A percentile compares a stretch with the other conserved stretches of the same genome.
Conservation (phyloP, 1,284 basidiomycete genomes). For the Apiotrichum siamense region DNA sequence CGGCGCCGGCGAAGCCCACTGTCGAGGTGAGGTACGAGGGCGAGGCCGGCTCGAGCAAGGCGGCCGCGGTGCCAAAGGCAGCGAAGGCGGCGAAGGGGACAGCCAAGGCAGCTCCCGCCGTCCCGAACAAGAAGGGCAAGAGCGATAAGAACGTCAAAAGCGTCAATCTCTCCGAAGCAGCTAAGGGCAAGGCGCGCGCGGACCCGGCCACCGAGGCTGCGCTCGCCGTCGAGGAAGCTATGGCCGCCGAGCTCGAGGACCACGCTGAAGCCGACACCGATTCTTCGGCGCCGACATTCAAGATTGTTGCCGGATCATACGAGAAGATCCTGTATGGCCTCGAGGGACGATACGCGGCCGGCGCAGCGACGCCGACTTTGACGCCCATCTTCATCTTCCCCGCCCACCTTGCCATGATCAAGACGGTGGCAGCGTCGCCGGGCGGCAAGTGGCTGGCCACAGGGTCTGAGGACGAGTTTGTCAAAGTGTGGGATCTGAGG, state of each 20-base stretch:
- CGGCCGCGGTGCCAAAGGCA: slow-evolving; percentile 11
- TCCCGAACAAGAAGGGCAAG: slow-evolving; percentile 20
- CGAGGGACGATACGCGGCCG: slow-evolving; percentile 54
- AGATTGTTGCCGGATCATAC: slow-evolving; percentile 84
- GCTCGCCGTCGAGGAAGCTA: background rate
- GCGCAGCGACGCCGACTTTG: slow-evolving; percentile 45
- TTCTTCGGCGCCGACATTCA: slow-evolving; percentile 63
- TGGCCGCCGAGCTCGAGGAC: background rate
- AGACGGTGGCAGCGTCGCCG: slow-evolving; percentile 78
- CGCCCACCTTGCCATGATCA: slow-evolving; percentile 88
- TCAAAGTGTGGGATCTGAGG: slow-evolving; percentile 95
- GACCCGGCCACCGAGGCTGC: too few relatives aligned
- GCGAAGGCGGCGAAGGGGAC: slow-evolving; percentile 16
- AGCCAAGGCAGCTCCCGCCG: background rate
- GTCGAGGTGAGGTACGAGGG: slow-evolving; percentile 40
- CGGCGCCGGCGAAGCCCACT: slow-evolving; percentile 27
- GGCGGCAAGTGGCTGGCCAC: slow-evolving; percentile 95
- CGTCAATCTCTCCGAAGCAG: slow-evolving; percentile 94
- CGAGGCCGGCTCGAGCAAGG: slow-evolving; percentile 6
- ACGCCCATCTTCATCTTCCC: slow-evolving; percentile 93
- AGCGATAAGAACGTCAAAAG: slow-evolving; percentile 85
- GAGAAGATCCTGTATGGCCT: slow-evolving; percentile 93
- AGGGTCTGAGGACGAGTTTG: slow-evolving; percentile 86
- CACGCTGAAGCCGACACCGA: too few relatives aligned
- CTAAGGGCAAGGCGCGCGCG: slow-evolving; percentile 53